Conservation (phyloP, 2,329 filamentous ascomycete species). For the Pseudogymnoascus sp. region DNA sequence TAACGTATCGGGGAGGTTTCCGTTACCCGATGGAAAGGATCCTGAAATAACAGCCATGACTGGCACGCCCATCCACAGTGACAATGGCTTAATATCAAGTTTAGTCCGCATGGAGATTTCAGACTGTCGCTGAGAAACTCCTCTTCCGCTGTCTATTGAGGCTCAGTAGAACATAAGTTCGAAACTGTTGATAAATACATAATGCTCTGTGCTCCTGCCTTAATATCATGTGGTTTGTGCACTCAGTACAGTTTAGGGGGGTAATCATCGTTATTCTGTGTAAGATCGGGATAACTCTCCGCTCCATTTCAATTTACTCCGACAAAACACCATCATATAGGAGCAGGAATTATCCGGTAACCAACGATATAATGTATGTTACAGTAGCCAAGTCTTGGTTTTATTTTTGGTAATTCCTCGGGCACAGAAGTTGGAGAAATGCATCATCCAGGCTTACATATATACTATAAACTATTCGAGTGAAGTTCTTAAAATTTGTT, state of each 20-base stretch:
- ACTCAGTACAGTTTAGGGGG: not conserved
- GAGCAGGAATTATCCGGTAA: not conserved
- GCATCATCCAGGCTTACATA: not conserved
- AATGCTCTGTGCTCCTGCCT: not conserved
- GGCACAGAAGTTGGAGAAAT: not conserved
- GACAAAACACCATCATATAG: not conserved
- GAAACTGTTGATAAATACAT: not conserved
- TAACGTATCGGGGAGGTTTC: not conserved
- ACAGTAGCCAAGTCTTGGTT: too few relatives aligned
- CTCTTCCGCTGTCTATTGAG: not conserved
- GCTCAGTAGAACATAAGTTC: not conserved
- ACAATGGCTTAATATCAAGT: not conserved
- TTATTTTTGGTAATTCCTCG: not conserved
- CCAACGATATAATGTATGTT: not conserved
- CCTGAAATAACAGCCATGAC: slow-evolving; percentile 1
- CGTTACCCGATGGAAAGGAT: slow-evolving; percentile 6
- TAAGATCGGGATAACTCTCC: not conserved
- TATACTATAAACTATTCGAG: not conserved
- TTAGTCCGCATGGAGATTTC: not conserved
- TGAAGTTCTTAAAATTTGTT: not conserved
- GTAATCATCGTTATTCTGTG: not conserved
- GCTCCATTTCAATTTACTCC: not conserved
- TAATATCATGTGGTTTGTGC: not conserved
- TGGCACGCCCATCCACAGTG: not conserved
- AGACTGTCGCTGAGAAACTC: not conserved